These are phyloP conservation scores for Parasarocladium wereldwijsianum DNA, from an alignment of 2,329 filamentous ascomycete species.

Conservation along the genomic window DNA sequence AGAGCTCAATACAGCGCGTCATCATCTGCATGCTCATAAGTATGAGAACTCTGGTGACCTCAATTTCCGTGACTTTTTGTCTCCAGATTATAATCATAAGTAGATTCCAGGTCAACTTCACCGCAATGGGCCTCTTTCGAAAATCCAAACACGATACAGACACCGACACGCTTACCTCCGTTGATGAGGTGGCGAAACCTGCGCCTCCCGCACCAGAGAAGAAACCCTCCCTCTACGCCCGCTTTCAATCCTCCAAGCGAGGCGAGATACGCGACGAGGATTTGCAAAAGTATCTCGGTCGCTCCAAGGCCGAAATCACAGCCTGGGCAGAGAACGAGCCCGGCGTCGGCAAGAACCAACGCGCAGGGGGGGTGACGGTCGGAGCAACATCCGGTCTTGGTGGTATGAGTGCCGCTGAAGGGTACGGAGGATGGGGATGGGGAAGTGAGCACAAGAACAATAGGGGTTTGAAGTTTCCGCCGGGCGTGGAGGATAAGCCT, in stretches of 20 bases:
- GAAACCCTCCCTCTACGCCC: conserved; percentile 4
- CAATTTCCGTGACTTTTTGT: too few species aligned
- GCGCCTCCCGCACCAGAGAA: neutral
- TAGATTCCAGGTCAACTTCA: too few species aligned
- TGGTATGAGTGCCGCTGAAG: conserved; percentile 14
- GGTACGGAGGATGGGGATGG: conserved; percentile 20
- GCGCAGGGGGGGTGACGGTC: conserved; percentile 17
- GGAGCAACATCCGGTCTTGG: conserved; percentile 17
- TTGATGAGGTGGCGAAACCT: too few species aligned
- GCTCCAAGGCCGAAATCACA: conserved; percentile 14
- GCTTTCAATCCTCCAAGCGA: conserved; percentile 5
- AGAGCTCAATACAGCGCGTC: too few species aligned
- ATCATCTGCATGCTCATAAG: too few species aligned
- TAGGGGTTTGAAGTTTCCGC: conserved; percentile 22
- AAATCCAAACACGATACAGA: too few species aligned
- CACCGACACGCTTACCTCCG: too few species aligned
- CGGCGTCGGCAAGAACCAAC: conserved; percentile 24
- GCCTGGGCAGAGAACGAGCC: conserved; percentile 22
- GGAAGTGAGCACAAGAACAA: conserved; percentile 12
- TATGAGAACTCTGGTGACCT: too few species aligned
- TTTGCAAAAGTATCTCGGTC: conserved; percentile 17
- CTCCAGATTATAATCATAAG: too few species aligned
- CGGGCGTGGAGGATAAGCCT: too few species aligned
- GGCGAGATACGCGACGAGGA: conserved; percentile 13
- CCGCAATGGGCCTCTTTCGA: conserved; percentile 2